Conservation (phyloP, 495 filamentous ascomycete genomes). For the Entonaema liquescens region DNA sequence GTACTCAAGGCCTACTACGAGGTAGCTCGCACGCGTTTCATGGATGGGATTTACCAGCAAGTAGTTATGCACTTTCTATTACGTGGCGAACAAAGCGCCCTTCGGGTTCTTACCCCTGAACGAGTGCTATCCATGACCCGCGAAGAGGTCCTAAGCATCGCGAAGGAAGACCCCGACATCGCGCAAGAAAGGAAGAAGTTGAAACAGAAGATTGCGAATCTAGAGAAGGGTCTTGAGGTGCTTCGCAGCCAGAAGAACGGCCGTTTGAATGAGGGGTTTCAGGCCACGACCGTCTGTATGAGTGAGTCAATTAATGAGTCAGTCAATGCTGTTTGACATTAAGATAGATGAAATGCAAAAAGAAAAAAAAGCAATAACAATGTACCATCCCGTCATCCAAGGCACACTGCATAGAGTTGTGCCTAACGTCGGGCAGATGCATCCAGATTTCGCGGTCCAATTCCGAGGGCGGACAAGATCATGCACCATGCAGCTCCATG, state of each 20-base stretch:
- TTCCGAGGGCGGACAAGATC: constrained; percentile 1
- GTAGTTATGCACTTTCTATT: constrained; percentile 49
- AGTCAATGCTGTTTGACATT: neutral
- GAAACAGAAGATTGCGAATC: constrained; percentile 18
- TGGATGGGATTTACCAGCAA: constrained; percentile 58
- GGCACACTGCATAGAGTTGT: neutral
- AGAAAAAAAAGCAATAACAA: neutral
- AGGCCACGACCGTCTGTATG: neutral
- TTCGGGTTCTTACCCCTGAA: constrained; percentile 43
- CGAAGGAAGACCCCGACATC: constrained; percentile 44
- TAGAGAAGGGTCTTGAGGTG: constrained; percentile 41
- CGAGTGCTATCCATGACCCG: constrained; percentile 41
- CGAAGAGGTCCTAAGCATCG: constrained; percentile 51
- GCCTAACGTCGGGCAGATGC: constrained; percentile 1
- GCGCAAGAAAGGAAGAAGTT: constrained; percentile 39
- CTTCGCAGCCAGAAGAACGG: constrained; percentile 7
- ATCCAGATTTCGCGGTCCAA: neutral
- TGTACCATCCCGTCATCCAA: neutral
- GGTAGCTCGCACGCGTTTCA: constrained; percentile 61
- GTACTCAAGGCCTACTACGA: constrained; percentile 67
- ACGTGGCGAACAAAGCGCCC: constrained; percentile 39
- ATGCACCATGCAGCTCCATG: neutral
- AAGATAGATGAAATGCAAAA: neutral
- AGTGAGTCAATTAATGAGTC: neutral
- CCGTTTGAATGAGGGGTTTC: neutral